phyloP scores from a whole-genome alignment of 148 eudicot species.

The Nyssa sinensis region DNA sequence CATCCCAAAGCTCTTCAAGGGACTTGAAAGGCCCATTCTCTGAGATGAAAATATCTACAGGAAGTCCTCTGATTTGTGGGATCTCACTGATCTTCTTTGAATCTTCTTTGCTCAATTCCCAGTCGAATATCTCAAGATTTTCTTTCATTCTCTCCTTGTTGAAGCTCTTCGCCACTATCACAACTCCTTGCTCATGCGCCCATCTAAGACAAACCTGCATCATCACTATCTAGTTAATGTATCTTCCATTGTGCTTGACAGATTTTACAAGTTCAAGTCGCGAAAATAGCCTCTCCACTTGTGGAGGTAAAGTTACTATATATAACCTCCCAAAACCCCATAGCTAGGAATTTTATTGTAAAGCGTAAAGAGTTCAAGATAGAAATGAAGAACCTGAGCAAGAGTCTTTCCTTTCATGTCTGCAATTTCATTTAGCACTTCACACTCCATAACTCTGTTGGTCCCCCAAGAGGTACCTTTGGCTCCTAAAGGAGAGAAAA shows the following conservation, averaged over 20 bases:
- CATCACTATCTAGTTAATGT: not conserved
- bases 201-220: slow-evolving; percentile 49
- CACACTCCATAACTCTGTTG: slow-evolving; percentile 44
- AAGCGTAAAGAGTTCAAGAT: too few relatives aligned
- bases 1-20: slow-evolving; percentile 53
- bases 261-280: too few relatives aligned
- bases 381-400: slow-evolving; percentile 59
- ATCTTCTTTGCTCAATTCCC: slow-evolving; percentile 38
- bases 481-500: slow-evolving; percentile 48
- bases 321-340: too few relatives aligned
- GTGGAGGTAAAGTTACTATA: not conserved
- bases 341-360: too few relatives aligned
- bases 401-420: slow-evolving; percentile 47
- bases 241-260: too few relatives aligned
- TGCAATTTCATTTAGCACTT: slow-evolving; percentile 50
- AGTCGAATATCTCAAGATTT: slow-evolving; percentile 43
- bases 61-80: slow-evolving; percentile 38
- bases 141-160: slow-evolving; percentile 58
- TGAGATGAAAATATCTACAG: slow-evolving; percentile 40
- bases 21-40: slow-evolving; percentile 40
- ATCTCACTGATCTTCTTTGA: slow-evolving; percentile 31
- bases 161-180: slow-evolving; percentile 47
- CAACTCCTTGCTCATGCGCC: slow-evolving; percentile 56
- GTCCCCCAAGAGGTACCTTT: slow-evolving; percentile 42
- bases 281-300: not conserved